Evolutionary conservation across 139 green algal species (phyloP).

Genomic region (Chlamydomonas sp.): DNA sequence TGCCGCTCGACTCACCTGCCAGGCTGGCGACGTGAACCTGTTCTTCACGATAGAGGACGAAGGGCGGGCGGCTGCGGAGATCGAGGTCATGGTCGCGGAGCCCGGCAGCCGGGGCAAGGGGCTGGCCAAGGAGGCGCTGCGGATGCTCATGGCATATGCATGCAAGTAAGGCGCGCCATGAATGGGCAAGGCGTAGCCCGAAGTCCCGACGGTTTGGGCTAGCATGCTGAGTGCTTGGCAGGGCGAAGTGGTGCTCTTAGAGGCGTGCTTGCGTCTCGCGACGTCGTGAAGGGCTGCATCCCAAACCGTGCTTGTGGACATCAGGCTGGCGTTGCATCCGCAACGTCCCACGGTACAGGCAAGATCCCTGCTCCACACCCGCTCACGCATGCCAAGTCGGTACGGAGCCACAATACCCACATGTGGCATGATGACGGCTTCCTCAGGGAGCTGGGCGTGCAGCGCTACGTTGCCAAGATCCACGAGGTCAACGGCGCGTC

Average conservation of each 20-base stretch:
- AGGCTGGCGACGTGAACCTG: slow-evolving; percentile 56
- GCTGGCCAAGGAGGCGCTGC: slow-evolving; percentile 70
- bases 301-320: too few species aligned
- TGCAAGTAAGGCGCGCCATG: slow-evolving; percentile 1
- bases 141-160: slow-evolving; percentile 82
- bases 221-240: too few species aligned
- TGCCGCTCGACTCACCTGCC: not conserved
- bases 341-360: too few species aligned
- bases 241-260: too few species aligned
- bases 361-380: not conserved
- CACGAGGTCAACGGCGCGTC: slow-evolving; percentile 73
- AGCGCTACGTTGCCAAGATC: slow-evolving; percentile 78
- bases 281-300: too few species aligned
- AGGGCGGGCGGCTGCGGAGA: slow-evolving; percentile 44
- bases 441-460: slow-evolving; percentile 39
- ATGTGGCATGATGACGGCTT: not conserved
- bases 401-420: not conserved
- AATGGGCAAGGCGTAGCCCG: slow-evolving; percentile 39
- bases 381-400: too few species aligned
- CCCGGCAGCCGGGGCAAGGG: slow-evolving; percentile 52
- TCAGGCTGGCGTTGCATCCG: too few species aligned
- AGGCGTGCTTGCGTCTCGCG: too few species aligned
- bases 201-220: slow-evolving; percentile 70
- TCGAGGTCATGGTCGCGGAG: slow-evolving; percentile 86
- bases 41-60: slow-evolving; percentile 55